Base-by-base conservation (phyloP, 768 basidiomycete genomes). In the Podaxis carcinomalis region DNA sequence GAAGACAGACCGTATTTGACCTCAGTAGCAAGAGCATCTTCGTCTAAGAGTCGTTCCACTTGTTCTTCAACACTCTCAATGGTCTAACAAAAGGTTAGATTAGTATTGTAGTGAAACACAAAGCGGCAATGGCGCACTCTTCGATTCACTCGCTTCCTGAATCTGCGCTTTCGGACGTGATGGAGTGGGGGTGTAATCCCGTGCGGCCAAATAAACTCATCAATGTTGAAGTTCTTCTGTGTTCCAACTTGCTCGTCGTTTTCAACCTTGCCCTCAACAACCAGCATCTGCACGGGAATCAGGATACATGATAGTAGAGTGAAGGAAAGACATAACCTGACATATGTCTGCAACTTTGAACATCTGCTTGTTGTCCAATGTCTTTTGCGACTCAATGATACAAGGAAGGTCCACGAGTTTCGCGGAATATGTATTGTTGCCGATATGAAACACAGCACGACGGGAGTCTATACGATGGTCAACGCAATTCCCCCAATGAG, bases 271-370 rank as follows among this genome's bases (percentile, higher is more conserved):
- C 92, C 80, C 62, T 89, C 92, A 23, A 97, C 87, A 1, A 97
- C 87, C 47, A 99, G 83, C 95, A 98, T 98, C 93, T 97, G 60
- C 46, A 54, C 39, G 63, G 46, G 57, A 27, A 25, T 42, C 68
- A 62, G 72, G 60, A 42, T 39, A 59, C 35, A 59, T 53, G 50
- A 51, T 39, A 40, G 54, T 23, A 39, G 50, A 51, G 21, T 57
- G 57, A 42, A 67, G 59, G 63, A 51, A 51, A 37, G 53, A 61
- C 64, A 67, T 67, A 67, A 94, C 93, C 85, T 97, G 95, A 77
- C 92, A 96, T 75, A 99, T 96, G 71, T 99, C 97, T 40, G 95
- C 95, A 5, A 95, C 92, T 74, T 99, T 99, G 80, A 98, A 97
- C 86, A 97, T 90, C 69, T 97, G 94, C 72, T 95, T 94, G 71